Evolutionary conservation across 169 alveolate genomes (phyloP).

Genomic region (Plasmodium adleri): DNA sequence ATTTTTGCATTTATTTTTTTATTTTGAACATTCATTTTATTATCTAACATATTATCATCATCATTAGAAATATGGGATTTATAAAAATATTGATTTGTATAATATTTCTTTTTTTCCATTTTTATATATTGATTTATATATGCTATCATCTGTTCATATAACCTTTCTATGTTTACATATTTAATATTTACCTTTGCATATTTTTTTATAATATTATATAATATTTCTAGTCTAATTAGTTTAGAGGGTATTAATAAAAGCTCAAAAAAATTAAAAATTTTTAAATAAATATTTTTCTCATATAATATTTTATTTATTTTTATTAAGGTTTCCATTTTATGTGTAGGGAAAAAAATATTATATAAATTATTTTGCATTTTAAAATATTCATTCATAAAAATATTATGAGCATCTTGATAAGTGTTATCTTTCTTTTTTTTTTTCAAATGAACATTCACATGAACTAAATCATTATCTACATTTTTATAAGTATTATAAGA

Average conservation of each 20-base stretch:
- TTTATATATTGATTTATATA: background rate
- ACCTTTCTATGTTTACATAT: constrained; percentile 14
- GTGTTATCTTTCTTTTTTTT: too few species aligned
- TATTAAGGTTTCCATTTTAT: constrained; percentile 11
- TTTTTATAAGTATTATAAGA: too few species aligned
- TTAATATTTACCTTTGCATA: constrained; percentile 2
- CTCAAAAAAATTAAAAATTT: constrained; percentile 50
- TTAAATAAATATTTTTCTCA: constrained; percentile 32
- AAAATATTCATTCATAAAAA: constrained; percentile 30
- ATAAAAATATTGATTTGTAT: too few species aligned
- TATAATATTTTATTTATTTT: constrained; percentile 32
- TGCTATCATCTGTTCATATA: constrained; percentile 11
- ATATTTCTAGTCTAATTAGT: constrained; percentile 17
- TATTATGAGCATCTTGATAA: background rate
- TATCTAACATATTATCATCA: background rate
- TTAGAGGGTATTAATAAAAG: constrained; percentile 47
- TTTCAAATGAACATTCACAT: too few species aligned
- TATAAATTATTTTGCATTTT: constrained; percentile 62
- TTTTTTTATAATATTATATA: constrained; percentile 18
- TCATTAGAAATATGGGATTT: background rate
- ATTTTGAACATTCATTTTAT: background rate
- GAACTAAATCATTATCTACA: background rate
- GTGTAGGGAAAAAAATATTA: constrained; percentile 3
- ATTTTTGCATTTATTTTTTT: too few species aligned
- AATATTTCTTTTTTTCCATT: background rate